A percentile compares a stretch with the other conserved stretches of the same genome.
Evolutionary conservation across 2,329 filamentous ascomycete genomes (phyloP).

Genomic region (Reticulascus tulasneorum): DNA sequence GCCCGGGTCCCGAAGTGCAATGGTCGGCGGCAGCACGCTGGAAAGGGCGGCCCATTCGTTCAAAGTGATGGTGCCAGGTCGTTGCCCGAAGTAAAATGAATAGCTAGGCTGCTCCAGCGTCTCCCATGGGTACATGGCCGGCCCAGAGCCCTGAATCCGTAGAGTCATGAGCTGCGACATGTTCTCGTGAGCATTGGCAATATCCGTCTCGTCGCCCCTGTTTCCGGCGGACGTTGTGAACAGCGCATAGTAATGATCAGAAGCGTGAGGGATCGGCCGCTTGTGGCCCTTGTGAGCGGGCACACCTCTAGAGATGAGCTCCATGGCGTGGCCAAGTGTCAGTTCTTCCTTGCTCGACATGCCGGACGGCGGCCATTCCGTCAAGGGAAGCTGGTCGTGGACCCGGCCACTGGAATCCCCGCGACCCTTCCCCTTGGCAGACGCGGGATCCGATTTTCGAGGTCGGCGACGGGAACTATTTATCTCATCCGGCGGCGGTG

Average conservation of each 20-base stretch:
- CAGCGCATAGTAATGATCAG: constrained; percentile 52
- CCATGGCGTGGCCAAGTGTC: constrained; percentile 49
- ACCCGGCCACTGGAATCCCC: constrained; percentile 25
- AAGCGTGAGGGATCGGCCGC: constrained; percentile 48
- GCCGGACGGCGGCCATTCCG: constrained; percentile 55
- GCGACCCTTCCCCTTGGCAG: constrained; percentile 34
- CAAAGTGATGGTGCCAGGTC: constrained; percentile 67
- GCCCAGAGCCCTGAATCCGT: constrained; percentile 37
- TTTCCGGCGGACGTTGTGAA: constrained; percentile 50
- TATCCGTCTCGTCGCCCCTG: constrained; percentile 39
- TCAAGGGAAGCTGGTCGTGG: constrained; percentile 33
- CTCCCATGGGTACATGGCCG: constrained; percentile 56
- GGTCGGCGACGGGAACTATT: constrained; percentile 35
- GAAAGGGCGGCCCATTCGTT: constrained; percentile 64
- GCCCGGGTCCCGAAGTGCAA: constrained; percentile 55
- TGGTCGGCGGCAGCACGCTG: constrained; percentile 51
- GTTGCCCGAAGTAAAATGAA: constrained; percentile 61
- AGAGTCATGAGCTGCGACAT: constrained; percentile 59
- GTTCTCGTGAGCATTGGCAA: constrained; percentile 45
- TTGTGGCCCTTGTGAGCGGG: constrained; percentile 54
- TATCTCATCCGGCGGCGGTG: constrained; percentile 14
- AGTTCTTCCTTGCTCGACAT: constrained; percentile 47
- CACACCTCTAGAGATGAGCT: constrained; percentile 55
- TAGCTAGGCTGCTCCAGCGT: constrained; percentile 72
- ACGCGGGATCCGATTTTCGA: constrained; percentile 33